Evolutionary conservation across 208 protist genomes (phyloP).

Genomic region (Phytomonas francai): DNA sequence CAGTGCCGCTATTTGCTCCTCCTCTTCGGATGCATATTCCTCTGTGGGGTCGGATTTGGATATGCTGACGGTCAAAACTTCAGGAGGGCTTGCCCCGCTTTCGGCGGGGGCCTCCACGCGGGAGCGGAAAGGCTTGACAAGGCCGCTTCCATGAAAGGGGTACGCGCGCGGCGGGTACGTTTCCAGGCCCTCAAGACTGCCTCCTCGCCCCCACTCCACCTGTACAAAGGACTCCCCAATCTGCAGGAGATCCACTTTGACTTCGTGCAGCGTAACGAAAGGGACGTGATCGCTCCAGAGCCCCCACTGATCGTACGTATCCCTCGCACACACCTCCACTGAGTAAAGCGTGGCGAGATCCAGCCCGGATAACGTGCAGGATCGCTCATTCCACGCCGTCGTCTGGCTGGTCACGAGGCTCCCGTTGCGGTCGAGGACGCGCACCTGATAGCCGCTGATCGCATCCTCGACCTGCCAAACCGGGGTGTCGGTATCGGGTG

Average conservation of each 20-base stretch:
- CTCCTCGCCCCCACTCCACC: constrained; percentile 65
- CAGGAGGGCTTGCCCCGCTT: too few species aligned
- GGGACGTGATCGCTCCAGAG: constrained; percentile 76
- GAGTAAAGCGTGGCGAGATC: constrained; percentile 64
- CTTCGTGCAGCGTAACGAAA: constrained; percentile 77
- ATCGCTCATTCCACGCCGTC: constrained; percentile 54
- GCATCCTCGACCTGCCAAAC: constrained; percentile 75
- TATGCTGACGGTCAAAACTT: too few species aligned
- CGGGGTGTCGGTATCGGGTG: constrained; percentile 24
- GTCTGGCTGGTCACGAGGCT: constrained; percentile 42
- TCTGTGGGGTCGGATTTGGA: too few species aligned
- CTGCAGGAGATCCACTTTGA: constrained; percentile 37
- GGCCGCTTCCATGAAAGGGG: too few species aligned
- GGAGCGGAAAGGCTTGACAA: too few species aligned
- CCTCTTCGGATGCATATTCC: too few species aligned
- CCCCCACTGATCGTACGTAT: constrained; percentile 89
- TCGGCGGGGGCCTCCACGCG: too few species aligned
- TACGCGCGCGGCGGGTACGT: too few species aligned
- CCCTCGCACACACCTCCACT: constrained; percentile 83
- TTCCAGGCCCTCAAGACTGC: not conserved
- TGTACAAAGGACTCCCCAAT: constrained; percentile 84
- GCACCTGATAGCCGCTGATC: constrained; percentile 83
- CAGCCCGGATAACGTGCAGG: constrained; percentile 54
- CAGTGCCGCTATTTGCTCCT: too few species aligned
- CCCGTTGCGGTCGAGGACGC: constrained; percentile 53